Base-by-base conservation (phyloP, 257 asterid species). In the Nicotiana noctiflora region DNA sequence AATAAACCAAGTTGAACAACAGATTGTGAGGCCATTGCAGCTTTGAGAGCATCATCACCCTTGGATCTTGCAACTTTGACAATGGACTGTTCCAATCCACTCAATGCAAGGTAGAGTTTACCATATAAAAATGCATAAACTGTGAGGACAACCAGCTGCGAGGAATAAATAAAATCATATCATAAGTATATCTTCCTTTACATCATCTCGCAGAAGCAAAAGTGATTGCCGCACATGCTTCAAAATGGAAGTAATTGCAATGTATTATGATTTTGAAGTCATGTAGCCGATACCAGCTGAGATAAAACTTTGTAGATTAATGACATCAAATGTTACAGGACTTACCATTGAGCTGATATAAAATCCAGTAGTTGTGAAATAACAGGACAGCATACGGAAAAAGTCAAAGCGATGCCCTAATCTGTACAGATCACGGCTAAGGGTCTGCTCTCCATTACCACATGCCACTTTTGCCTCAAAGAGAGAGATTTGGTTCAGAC, bases 381-480 rank as follows among this genome's bases (percentile, higher is more conserved):
- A 94, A 85, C 85, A 88, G 18, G 98, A 94, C 66, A 94, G 87
- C 98, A 94, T 94, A 83, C 98, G 97, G 88, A 94, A 94, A 92
- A 94, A 94, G 87, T 94, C 98, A 76, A 94, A 94, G 77, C 98
- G 97, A 81, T 94, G 98, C 11, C 98, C 98, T 86, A 94, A 82
- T 90, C 98, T 88, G 92, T 94, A 94, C 83, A 94, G 80, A 82
- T 94, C 98, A 82, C 98, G 97, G 87, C 97, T 92, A 78, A 94
- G 96, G 7, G 91, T 88, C 92, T 94, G 98, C 88, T 94, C 98
- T 83, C 97, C 98, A 79, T 94, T 94, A 78, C 98, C 98, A 84
- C 98, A 94, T 12, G 98, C 97, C 81, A 93, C 98, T 89, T 94
- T 94, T 78, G 98, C 98, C 86, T 94, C 98, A 85, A 94, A 94